A percentile compares a stretch with the other conserved stretches of the same genome.
These are phyloP conservation scores for Butyriboletus loyo DNA, from an alignment of 768 basidiomycete genomes.

Conservation along the genomic window DNA sequence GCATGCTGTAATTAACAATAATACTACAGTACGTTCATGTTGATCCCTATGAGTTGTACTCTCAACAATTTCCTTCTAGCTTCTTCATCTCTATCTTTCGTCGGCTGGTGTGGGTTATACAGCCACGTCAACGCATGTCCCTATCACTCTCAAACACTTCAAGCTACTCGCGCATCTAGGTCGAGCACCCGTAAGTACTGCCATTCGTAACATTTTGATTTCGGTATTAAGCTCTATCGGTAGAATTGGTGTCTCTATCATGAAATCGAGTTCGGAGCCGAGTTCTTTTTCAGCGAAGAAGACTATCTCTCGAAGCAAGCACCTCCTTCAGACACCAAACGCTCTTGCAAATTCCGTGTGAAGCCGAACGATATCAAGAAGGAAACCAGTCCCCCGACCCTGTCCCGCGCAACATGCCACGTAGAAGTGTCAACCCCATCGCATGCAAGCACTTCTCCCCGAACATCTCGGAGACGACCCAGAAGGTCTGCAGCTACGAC, in stretches of 20 bases:
- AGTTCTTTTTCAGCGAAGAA: constrained; percentile 67
- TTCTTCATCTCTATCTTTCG: constrained; percentile 46
- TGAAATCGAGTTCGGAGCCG: constrained; percentile 61
- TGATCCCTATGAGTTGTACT: neutral
- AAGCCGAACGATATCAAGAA: constrained; percentile 39
- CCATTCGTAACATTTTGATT: neutral
- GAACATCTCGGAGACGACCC: constrained; percentile 49
- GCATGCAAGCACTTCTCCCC: constrained; percentile 20
- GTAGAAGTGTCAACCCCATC: constrained; percentile 12
- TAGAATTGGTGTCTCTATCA: constrained; percentile 55
- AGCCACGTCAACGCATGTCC: constrained; percentile 43
- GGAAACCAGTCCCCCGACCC: constrained; percentile 35
- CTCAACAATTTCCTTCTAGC: constrained; percentile 31
- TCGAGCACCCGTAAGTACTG: constrained; percentile 50
- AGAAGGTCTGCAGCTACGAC: constrained; percentile 52
- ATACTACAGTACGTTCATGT: constrained; percentile 31
- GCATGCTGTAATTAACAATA: constrained; percentile 71
- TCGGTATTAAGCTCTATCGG: neutral
- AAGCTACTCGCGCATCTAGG: constrained; percentile 68
- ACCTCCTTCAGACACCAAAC: constrained; percentile 22
- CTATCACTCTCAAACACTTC: constrained; percentile 75
- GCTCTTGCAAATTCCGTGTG: constrained; percentile 20
- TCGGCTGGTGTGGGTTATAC: constrained; percentile 21
- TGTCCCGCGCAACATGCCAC: constrained; percentile 24
- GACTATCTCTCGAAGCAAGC: constrained; percentile 52